Base-by-base conservation (phyloP, 2,329 filamentous ascomycete genomes). In the Colletotrichum tofieldiae region DNA sequence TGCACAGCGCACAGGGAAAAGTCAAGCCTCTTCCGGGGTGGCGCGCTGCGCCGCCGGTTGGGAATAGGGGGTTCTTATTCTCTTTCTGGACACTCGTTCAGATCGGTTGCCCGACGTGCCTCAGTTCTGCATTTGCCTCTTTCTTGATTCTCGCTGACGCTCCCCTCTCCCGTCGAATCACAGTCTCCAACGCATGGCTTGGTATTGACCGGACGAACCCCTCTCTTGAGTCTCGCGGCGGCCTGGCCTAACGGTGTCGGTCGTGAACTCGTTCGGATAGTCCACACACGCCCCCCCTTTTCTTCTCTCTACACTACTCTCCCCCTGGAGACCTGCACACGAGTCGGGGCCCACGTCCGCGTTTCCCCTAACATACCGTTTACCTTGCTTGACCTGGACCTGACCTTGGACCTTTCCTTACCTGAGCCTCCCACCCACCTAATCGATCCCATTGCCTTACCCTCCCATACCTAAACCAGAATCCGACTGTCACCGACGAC, bases 301-400 rank as follows among this genome's bases (percentile, higher is more conserved):
- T 55, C 52, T 55, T 55, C 52, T 37, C 32, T 55, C n/a, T 37
- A 26, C 60, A 66, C 60, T 69, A 26, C 23, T 26, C 23, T 26
- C 23, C 54, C 58, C 41, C 29, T 49, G 55, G 32, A 26, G 41
- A 47, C 55, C 67, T 71, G 52, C 52, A 35, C 56, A 67, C 65
- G 58, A 72, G 65, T 64, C 63, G 45, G 59, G 67, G 23, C 49
- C 60, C 60, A 47, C 65, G 59, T 41, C 56, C 52, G 65, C 59
- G 51, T 68, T 59, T 55, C 32, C 65, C 65, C 65, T 72, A 37
- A 71, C 68, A 71, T 71, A 62, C 68, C 52, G 20, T 55, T 37
- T 55, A 55, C 68, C 64, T 45, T 55, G 52, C 41, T 64, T 62
- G 55, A 23, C 32, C 49, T 55, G 63, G 20, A 49, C 63, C 43